Conservation (phyloP, 305 asterid species). For the Ajuga reptans region DNA sequence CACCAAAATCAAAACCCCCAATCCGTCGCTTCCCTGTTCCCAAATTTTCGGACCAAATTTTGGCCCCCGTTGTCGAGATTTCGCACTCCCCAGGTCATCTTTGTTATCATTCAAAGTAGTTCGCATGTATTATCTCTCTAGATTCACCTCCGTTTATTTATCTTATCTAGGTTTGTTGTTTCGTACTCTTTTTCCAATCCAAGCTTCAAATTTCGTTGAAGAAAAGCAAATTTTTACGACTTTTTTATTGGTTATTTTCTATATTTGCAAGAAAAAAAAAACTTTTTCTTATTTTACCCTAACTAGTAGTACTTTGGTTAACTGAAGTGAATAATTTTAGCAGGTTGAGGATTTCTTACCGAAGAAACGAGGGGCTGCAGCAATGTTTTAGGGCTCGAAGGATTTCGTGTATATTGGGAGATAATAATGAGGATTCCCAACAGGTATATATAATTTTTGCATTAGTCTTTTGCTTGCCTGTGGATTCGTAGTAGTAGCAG, state of each 20-base stretch:
- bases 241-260: too few species aligned
- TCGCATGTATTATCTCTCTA: neutral
- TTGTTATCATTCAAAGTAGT: neutral
- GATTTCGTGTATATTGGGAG: constrained; percentile 46
- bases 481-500: neutral
- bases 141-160: neutral
- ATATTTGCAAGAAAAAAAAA: too few species aligned
- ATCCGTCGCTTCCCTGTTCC: constrained; percentile 23
- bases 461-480: neutral
- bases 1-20: constrained; percentile 11
- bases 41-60: constrained; percentile 26
- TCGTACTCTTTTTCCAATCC: neutral
- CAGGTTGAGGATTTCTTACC: constrained; percentile 41
- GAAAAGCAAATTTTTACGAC: neutral
- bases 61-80: constrained; percentile 11
- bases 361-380: constrained; percentile 23
- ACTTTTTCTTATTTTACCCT: too few species aligned
- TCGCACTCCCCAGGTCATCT: constrained; percentile 33
- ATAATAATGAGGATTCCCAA: constrained; percentile 36
- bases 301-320: neutral
- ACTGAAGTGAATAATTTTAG: constrained; percentile 12
- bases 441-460: constrained; percentile 30
- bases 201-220: neutral
- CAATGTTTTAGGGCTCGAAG: constrained; percentile 29
- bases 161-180: constrained; percentile 16